These are phyloP conservation scores for Barnettozyma sp. DNA, from an alignment of 805 yeast genomes.

Conservation along the genomic window DNA sequence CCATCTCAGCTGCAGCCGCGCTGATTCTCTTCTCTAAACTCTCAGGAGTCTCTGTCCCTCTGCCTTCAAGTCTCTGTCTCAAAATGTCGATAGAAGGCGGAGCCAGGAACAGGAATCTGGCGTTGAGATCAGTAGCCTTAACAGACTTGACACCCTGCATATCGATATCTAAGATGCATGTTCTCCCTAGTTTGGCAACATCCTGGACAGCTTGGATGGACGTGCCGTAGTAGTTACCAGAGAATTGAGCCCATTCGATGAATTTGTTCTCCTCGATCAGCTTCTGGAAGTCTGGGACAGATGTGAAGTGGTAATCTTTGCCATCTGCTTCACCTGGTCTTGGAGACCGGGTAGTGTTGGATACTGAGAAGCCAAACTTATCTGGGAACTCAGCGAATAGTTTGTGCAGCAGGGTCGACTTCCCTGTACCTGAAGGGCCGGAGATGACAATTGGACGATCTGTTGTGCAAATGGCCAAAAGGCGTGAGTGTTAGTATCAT, in stretches of 20 bases:
- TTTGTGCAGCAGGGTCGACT: conserved; percentile 86
- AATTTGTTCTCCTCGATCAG: conserved; percentile 71
- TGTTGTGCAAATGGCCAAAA: too few relatives aligned
- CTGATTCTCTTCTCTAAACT: conserved; percentile 74
- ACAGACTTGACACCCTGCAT: conserved; percentile 98
- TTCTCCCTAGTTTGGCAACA: conserved; percentile 49
- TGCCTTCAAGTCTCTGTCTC: conserved; percentile 64
- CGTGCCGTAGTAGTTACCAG: conserved; percentile 97
- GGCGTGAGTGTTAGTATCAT: conserved; percentile 8
- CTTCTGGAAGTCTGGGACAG: conserved; percentile 71
- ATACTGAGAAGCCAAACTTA: conserved; percentile 88
- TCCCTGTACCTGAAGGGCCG: conserved; percentile 96
- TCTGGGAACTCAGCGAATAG: conserved; percentile 86
- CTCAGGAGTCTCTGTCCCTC: conserved; percentile 95
- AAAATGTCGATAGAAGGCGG: conserved; percentile 88
- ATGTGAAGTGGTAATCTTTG: conserved; percentile 79
- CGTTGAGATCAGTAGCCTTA: conserved; percentile 73
- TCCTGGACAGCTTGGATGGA: conserved; percentile 75
- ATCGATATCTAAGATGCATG: conserved; percentile 93
- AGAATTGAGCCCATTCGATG: conserved; percentile 96
- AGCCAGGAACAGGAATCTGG: conserved; percentile 78
- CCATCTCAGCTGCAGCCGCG: conserved; percentile 87
- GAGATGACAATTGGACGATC: conserved; percentile 88
- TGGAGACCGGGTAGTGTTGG: conserved; percentile 88
- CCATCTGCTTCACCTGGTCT: conserved; percentile 90